These are phyloP conservation scores for Jackrogersella minutella DNA, from an alignment of 495 filamentous ascomycete genomes.

Conservation along the genomic window DNA sequence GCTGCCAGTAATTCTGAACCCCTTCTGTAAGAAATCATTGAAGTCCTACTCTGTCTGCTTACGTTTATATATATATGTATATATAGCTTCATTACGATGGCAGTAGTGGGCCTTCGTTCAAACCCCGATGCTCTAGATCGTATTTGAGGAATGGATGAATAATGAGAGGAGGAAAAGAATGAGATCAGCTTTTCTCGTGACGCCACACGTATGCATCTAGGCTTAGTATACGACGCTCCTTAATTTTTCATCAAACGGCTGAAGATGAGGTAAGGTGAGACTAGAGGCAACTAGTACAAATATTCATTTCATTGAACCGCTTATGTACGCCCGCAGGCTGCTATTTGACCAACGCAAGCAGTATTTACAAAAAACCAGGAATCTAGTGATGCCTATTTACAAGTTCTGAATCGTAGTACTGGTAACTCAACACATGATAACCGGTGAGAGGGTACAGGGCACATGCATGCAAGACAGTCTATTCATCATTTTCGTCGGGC, in stretches of 20 bases:
- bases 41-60: neutral
- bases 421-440: too few relatives aligned
- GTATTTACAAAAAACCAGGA: too few relatives aligned
- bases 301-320: too few relatives aligned
- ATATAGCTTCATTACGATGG: neutral
- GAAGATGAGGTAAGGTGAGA: neutral
- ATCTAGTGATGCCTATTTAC: too few relatives aligned
- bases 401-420: too few relatives aligned
- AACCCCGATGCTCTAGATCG: neutral
- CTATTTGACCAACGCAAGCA: too few relatives aligned
- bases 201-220: neutral
- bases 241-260: neutral
- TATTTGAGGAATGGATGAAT: neutral
- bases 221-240: neutral
- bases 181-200: neutral
- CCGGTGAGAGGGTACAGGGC: neutral
- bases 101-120: neutral
- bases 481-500: constrained; percentile 3
- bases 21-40: neutral
- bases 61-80: neutral
- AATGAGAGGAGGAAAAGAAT: neutral
- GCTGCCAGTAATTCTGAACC: neutral
- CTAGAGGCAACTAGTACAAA: neutral
- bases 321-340: too few relatives aligned
- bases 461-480: constrained; percentile 15